phyloP scores from a whole-genome alignment of 2,329 filamentous ascomycete species.

The Remersonia thermophila region DNA sequence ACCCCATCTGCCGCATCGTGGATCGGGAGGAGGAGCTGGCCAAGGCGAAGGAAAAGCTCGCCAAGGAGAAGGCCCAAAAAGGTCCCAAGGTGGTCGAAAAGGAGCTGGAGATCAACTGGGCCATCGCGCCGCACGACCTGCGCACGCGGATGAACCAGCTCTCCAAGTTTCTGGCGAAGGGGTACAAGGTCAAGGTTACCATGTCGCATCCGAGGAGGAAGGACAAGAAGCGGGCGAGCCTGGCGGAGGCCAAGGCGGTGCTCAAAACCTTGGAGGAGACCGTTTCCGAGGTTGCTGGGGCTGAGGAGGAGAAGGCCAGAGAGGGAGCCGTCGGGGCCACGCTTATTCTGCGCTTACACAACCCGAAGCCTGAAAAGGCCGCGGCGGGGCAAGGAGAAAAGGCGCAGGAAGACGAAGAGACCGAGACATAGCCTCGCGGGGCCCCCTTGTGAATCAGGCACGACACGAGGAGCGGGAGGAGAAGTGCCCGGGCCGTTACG shows the following conservation, averaged over 20 bases:
- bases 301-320: constrained; percentile 28
- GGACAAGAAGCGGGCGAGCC: constrained; percentile 41
- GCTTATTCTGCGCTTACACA: constrained; percentile 22
- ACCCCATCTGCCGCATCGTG: constrained; percentile 60
- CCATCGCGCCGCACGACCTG: constrained; percentile 65
- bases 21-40: constrained; percentile 42
- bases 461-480: too few relatives aligned
- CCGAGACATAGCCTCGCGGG: too few relatives aligned
- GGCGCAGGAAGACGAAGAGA: too few relatives aligned
- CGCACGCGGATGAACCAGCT: constrained; percentile 57
- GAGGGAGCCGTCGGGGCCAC: constrained; percentile 31
- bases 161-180: constrained; percentile 57
- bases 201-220: constrained; percentile 44
- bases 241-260: constrained; percentile 44
- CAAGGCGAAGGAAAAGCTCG: constrained; percentile 23
- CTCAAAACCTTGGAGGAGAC: constrained; percentile 31
- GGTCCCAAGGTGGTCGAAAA: constrained; percentile 43
- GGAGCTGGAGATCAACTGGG: constrained; percentile 84
- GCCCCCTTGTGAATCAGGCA: too few relatives aligned
- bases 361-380: too few relatives aligned
- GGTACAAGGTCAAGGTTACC: constrained; percentile 61
- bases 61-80: constrained; percentile 27
- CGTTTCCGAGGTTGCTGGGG: constrained; percentile 22
- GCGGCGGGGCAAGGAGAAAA: too few relatives aligned
- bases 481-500: too few relatives aligned